Evolutionary conservation across 1,284 basidiomycete genomes (phyloP), one percentile per base, ranked within the genome.

Genomic region (Fomitopsis pinicola): DNA sequence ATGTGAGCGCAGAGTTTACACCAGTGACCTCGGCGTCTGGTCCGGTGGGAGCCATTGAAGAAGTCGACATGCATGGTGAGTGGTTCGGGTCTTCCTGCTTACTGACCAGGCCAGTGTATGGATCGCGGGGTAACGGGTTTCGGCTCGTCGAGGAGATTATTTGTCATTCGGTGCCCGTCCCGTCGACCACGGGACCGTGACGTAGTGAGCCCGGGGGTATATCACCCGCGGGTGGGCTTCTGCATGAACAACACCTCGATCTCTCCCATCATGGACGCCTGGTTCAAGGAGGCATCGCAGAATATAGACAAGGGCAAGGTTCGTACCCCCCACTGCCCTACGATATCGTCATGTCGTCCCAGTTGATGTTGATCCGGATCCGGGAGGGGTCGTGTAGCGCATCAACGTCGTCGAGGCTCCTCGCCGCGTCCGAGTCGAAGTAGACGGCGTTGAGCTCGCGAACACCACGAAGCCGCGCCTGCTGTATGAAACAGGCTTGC

Each of bases 251-350:
- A 10, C 22, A 14, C 2, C 28, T n/a, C n/a, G 5, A 42, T 45
- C 42, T 45, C 22, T 30, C 12, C 26, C 19, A 77, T 78, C 15
- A 79, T 81, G 69, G 85, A 87, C 63, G 79, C 80, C 2, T 88
- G 86, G 86, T 85, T 88, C 59, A 86, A 88, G 72, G 87, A 88
- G 65, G 86, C 87, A 48, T 84, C 88, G 59, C 71, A 82, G 62
- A 79, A 87, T 40, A 87, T 84, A 66, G 85, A 89, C 68, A 86
- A 86, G 0, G 88, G 87, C 73, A 88, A 88, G 78, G 86, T 86
- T 35, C 14, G 10, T 55, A 67, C 35, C 22, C n/a, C n/a, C 26
- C 14, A 48, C 17, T 48, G 26, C 5, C 17, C 15, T 48, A 36
- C 35, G 42, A 56, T 56, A 19, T 6, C 4, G n/a, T 19, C n/a